phyloP scores from a whole-genome alignment of 129 eudicot species.

The Flaveria brownii region DNA sequence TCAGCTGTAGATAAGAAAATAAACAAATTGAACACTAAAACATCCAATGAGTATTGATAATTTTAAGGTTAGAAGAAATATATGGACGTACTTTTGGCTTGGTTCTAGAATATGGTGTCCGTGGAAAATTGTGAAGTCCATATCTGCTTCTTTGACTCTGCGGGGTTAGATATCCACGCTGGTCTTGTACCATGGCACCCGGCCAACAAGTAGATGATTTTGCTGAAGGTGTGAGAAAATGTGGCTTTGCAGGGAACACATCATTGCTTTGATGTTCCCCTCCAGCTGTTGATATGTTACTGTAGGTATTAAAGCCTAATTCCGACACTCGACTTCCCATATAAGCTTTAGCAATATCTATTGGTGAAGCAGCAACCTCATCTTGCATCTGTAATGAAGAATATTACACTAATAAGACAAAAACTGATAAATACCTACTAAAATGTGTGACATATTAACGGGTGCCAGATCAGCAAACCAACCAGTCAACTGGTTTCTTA shows the following conservation, averaged over 20 bases:
- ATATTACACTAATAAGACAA: neutral
- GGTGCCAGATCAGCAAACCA: neutral
- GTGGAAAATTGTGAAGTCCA: slow-evolving; percentile 55
- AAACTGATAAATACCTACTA: neutral
- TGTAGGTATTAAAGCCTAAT: slow-evolving; percentile 46
- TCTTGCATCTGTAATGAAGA: slow-evolving; percentile 48
- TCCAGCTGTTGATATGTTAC: slow-evolving; percentile 35
- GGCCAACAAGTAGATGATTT: slow-evolving; percentile 84
- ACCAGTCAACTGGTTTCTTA: neutral
- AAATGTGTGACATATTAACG: neutral
- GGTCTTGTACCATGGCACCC: slow-evolving; percentile 74
- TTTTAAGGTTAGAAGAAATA: neutral
- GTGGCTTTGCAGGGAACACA: slow-evolving; percentile 42
- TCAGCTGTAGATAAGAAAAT: slow-evolving; percentile 38
- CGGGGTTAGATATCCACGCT: slow-evolving; percentile 63
- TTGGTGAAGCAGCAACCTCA: slow-evolving; percentile 75
- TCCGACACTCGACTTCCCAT: slow-evolving; percentile 76
- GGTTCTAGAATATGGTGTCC: slow-evolving; percentile 93
- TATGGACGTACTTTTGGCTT: slow-evolving; percentile 47
- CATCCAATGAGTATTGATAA: neutral
- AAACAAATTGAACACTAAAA: slow-evolving; percentile 7
- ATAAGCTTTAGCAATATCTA: slow-evolving; percentile 89
- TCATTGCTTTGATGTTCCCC: slow-evolving; percentile 37
- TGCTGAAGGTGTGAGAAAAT: slow-evolving; percentile 52
- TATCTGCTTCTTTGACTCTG: slow-evolving; percentile 62